These are phyloP conservation scores for Diutina rugosa DNA, from an alignment of 1,139 yeast genomes.

Conservation along the genomic window DNA sequence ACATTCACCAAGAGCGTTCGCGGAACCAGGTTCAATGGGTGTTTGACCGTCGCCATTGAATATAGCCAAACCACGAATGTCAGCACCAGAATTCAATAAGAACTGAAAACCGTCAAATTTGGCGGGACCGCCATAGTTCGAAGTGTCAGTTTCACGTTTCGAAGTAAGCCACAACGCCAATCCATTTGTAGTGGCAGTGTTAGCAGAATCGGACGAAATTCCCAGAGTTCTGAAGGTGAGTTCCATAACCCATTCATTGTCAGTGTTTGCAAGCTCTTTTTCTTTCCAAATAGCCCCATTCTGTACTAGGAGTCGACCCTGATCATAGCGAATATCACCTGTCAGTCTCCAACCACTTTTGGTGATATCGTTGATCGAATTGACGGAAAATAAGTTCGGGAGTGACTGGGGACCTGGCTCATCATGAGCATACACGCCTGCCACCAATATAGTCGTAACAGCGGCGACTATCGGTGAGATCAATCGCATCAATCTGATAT, in stretches of 20 bases:
- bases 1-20: slow-evolving; percentile 42
- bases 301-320: slow-evolving; percentile 27
- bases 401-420: slow-evolving; percentile 17
- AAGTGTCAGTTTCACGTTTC: slow-evolving; percentile 6
- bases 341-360: slow-evolving; percentile 15
- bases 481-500: background rate
- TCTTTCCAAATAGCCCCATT: slow-evolving; percentile 36
- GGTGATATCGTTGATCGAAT: slow-evolving; percentile 12
- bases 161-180: slow-evolving; percentile 36
- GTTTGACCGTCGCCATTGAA: slow-evolving; percentile 44
- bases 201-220: slow-evolving; percentile 12
- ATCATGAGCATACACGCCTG: slow-evolving; percentile 2
- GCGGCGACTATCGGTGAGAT: background rate
- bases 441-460: background rate
- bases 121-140: slow-evolving; percentile 36
- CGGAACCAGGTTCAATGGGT: slow-evolving; percentile 7
- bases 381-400: slow-evolving; percentile 18
- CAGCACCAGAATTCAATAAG: slow-evolving; percentile 33
- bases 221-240: slow-evolving; percentile 50
- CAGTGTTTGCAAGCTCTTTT: slow-evolving; percentile 15
- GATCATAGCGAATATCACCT: slow-evolving; percentile 18
- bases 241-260: slow-evolving; percentile 46
- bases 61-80: slow-evolving; percentile 37
- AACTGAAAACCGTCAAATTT: slow-evolving; percentile 51
- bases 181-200: slow-evolving; percentile 25